Conservation (phyloP, 352 stramenopile species). For the Saprolegnia diclina region DNA sequence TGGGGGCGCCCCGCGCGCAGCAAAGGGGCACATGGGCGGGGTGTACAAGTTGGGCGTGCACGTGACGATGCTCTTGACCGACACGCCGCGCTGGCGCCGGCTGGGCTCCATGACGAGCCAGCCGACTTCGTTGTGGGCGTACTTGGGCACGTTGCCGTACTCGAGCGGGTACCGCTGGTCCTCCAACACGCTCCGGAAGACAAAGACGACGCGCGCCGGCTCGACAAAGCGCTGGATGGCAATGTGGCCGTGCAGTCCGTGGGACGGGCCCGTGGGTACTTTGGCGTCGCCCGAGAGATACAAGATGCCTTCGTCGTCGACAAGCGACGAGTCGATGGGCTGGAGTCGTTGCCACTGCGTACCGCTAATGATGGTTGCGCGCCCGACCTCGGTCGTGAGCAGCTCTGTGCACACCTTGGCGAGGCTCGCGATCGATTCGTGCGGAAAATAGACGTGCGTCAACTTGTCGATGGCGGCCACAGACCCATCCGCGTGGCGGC, state of each 20-base stretch:
- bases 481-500: background rate
- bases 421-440: background rate
- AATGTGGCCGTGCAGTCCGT: conserved; percentile 6
- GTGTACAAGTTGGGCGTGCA: conserved; percentile 6
- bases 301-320: background rate
- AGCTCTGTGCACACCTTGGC: conserved; percentile 5
- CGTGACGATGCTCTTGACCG: conserved; percentile 18
- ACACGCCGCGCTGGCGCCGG: background rate
- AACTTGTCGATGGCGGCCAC: conserved; percentile 17
- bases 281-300: conserved; percentile 16
- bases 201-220: conserved; percentile 4
- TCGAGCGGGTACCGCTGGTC: conserved; percentile 4
- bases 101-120: conserved; percentile 14
- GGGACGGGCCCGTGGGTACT: background rate
- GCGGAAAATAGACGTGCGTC: background rate
- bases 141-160: background rate
- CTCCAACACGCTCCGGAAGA: conserved; percentile 9
- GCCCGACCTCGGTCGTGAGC: background rate
- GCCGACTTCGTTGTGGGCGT: conserved; percentile 18
- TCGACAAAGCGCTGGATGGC: conserved; percentile 18
- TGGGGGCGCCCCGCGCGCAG: background rate
- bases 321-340: background rate
- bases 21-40: background rate
- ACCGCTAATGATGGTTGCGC: background rate
- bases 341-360: conserved; percentile 11